Base-by-base conservation (phyloP, 2,329 filamentous ascomycete species). In the Aureobasidium pullulans region DNA sequence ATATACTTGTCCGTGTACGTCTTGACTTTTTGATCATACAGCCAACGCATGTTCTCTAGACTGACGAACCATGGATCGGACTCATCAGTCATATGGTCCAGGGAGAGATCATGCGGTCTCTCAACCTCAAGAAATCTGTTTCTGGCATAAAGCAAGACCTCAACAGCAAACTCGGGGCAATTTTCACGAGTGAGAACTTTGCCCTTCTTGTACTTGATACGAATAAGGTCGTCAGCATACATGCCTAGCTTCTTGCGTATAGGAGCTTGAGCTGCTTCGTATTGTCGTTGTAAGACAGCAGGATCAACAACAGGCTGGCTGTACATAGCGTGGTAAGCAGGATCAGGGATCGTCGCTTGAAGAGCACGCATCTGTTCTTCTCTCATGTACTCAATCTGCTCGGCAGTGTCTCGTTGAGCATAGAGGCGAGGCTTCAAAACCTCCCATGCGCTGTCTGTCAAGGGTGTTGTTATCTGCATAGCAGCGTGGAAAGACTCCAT, bases 11-110 rank as follows among this genome's bases (percentile, higher is more conserved):
- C 86, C 2, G 86, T 89, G 57, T 84, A 73, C 28, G 84, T 83
- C 67, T 85, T 89, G 68, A 94, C 79, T 70, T 90, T 91, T 64
- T 82, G 83, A 67, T 92, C 88, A 69, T 88, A 92, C 32, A 92
- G 77, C 84, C 87, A 93, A 71, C 88, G 92, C 88, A 94, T 91
- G 67, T 92, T 90, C 68, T 93, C 89, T 64, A 94, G 74, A 1
- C 86, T 88, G 56, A 93, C 76, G 60, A 69, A 70, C 28, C 69
- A 46, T 52, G 42, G 60, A 60, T 56, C 57, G 6, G 60, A 58
- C 39, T 66, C 57, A 37, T 66, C 64, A 49, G 0, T 79, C 81
- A 62, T 80, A 15, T 52, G 31, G 23, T 59, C 74, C 1, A 76
- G 73, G 7, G 79, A 77, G 62, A 86, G 15, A 34, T 46, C 34